These are phyloP conservation scores for Ashbya aceris DNA, from an alignment of 1,139 yeast species.

Conservation along the genomic window DNA sequence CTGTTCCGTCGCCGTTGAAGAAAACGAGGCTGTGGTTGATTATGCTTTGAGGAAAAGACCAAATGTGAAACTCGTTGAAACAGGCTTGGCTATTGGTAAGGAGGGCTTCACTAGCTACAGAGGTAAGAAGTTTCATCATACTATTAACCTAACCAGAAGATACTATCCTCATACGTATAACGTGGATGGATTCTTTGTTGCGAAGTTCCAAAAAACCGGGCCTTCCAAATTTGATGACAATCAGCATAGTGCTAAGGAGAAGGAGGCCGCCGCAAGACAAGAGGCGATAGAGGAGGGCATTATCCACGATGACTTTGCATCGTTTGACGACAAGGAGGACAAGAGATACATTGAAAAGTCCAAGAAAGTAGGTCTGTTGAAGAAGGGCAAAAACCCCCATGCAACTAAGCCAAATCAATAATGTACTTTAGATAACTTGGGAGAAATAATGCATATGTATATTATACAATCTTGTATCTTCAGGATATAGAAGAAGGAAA, in stretches of 20 bases:
- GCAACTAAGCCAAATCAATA: constrained; percentile 16
- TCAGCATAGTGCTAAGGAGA: constrained; percentile 83
- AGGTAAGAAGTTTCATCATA: constrained; percentile 82
- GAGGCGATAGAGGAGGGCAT: constrained; percentile 69
- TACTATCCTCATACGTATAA: constrained; percentile 97
- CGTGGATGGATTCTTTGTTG: constrained; percentile 97
- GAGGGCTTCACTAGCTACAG: constrained; percentile 91
- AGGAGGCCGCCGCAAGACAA: constrained; percentile 69
- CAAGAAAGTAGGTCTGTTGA: constrained; percentile 61
- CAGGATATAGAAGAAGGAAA: not conserved
- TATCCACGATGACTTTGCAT: constrained; percentile 78
- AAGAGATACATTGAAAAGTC: constrained; percentile 64
- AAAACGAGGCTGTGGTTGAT: constrained; percentile 97
- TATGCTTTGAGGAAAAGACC: constrained; percentile 95
- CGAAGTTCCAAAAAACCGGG: constrained; percentile 87
- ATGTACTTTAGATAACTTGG: not conserved
- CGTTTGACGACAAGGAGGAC: constrained; percentile 71
- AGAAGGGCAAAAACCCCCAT: constrained; percentile 71
- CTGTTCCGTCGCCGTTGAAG: constrained; percentile 97
- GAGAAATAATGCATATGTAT: constrained; percentile 4
- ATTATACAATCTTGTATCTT: constrained; percentile 3
- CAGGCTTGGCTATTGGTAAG: constrained; percentile 91
- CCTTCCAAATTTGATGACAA: constrained; percentile 76
- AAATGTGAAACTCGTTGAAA: constrained; percentile 86
- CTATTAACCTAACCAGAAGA: constrained; percentile 74